Conservation (phyloP, 495 filamentous ascomycete species). For the Xylaria telfairii region DNA sequence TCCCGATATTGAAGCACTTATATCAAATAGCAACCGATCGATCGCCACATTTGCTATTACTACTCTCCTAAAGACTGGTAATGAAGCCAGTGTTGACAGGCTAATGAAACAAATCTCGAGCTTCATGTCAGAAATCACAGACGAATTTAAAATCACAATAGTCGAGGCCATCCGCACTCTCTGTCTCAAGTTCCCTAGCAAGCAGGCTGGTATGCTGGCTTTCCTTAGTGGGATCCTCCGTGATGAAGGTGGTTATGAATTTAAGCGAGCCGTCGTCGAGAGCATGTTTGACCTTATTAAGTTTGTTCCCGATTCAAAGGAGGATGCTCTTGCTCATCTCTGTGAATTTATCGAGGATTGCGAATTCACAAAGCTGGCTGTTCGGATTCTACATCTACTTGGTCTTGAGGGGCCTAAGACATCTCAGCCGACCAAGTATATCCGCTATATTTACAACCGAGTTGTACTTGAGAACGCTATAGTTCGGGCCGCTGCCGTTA, state of each 20-base stretch:
- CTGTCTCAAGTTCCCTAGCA: conserved; percentile 96
- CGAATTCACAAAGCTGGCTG: conserved; percentile 98
- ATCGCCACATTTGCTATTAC: conserved; percentile 99
- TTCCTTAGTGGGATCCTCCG: conserved; percentile 95
- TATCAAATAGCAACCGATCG: conserved; percentile 94
- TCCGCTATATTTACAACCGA: conserved; percentile 99
- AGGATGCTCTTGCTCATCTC: conserved; percentile 94
- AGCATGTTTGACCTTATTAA: conserved; percentile 99
- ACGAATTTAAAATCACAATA: conserved; percentile 99
- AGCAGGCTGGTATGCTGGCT: conserved; percentile 96
- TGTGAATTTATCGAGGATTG: conserved; percentile 99
- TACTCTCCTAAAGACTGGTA: conserved; percentile 96
- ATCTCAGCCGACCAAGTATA: conserved; percentile 94
- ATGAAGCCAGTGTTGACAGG: conserved; percentile 94
- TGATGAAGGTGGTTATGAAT: conserved; percentile 97
- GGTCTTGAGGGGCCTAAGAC: conserved; percentile 96
- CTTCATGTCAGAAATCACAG: conserved; percentile 97
- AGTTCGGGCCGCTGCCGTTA: conserved; percentile 93
- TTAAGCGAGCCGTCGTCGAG: conserved; percentile 96
- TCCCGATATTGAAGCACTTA: conserved; percentile 93
- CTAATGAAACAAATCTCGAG: conserved; percentile 98
- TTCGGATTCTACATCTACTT: conserved; percentile 90
- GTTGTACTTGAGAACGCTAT: conserved; percentile 97
- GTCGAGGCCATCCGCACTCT: conserved; percentile 96
- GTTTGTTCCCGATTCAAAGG: conserved; percentile 96